phyloP scores from a whole-genome alignment of 805 yeast species.

The Kregervanrija fluxuum region DNA sequence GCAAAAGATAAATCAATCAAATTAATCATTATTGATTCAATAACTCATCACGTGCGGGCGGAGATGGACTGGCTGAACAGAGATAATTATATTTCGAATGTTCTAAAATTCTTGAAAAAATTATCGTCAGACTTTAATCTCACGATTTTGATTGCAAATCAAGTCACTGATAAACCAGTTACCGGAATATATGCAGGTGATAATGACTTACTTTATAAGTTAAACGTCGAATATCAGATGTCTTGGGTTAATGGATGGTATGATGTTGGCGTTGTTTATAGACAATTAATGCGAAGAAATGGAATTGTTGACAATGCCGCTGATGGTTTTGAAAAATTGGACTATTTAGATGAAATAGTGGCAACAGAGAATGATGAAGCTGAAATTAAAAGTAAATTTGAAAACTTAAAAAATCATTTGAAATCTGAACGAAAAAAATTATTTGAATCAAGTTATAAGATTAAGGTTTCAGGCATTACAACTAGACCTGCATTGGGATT shows the following conservation, averaged over 20 bases:
- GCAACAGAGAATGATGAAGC: constrained; percentile 13
- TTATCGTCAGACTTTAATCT: constrained; percentile 42
- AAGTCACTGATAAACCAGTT: constrained; percentile 59
- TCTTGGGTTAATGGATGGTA: constrained; percentile 79
- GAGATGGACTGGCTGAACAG: constrained; percentile 43
- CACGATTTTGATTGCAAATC: constrained; percentile 70
- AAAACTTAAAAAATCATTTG: constrained; percentile 20
- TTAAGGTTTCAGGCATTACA: constrained; percentile 24
- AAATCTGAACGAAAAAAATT: constrained; percentile 21
- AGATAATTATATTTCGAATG: constrained; percentile 33
- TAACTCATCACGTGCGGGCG: constrained; percentile 72
- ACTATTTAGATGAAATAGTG: constrained; percentile 12
- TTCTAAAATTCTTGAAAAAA: constrained; percentile 41
- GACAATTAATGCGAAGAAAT: constrained; percentile 19
- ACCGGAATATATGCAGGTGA: constrained; percentile 20
- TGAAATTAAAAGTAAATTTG: neutral
- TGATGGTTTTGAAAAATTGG: constrained; percentile 11
- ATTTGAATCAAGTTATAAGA: constrained; percentile 26
- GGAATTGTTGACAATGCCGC: constrained; percentile 11
- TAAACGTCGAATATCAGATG: constrained; percentile 54
- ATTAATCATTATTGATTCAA: constrained; percentile 68
- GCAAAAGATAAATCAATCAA: constrained; percentile 35
- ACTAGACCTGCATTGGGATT: constrained; percentile 49
- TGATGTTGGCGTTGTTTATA: constrained; percentile 24
- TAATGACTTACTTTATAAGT: constrained; percentile 28